A percentile compares a stretch with the other conserved stretches of the same genome.
phyloP scores from a whole-genome alignment of 1,139 yeast species.

The Arxiozyma slooffiae region DNA sequence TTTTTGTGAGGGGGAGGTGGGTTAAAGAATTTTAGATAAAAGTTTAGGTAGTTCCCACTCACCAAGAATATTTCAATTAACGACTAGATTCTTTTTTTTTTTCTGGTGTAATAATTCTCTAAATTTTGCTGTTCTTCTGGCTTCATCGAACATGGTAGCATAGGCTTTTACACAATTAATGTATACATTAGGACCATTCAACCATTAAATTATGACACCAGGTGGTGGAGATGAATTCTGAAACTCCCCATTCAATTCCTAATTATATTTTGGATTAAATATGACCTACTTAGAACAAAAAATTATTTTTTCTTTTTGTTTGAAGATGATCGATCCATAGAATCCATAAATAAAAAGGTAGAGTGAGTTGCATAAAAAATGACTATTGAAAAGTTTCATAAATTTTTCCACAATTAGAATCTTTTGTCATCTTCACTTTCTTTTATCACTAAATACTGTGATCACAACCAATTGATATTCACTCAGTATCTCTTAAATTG shows the following conservation, averaged over 20 bases:
- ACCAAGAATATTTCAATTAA: conserved; percentile 91
- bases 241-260: conserved; percentile 48
- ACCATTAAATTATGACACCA: conserved; percentile 79
- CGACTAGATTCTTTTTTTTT: conserved; percentile 52
- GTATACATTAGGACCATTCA: conserved; percentile 71
- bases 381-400: background rate
- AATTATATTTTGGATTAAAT: conserved; percentile 37
- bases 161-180: conserved; percentile 70
- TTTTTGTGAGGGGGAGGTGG: too few relatives aligned
- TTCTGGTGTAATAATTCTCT: conserved; percentile 42
- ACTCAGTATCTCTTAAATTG: too few relatives aligned
- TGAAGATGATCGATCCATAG: conserved; percentile 4
- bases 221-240: conserved; percentile 73
- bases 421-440: conserved; percentile 9
- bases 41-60: conserved; percentile 26
- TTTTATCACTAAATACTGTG: background rate
- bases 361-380: background rate
- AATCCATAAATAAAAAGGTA: background rate
- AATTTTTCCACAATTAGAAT: background rate
- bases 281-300: conserved; percentile 81
- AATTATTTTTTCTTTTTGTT: conserved; percentile 27
- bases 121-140: conserved; percentile 50
- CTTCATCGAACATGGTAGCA: conserved; percentile 61
- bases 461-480: background rate
- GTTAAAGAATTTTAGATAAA: conserved; percentile 8